A percentile compares a stretch with the other conserved stretches of the same genome.
phyloP scores from a whole-genome alignment of 1,139 yeast genomes.

The Sugiyamaella neomexicana region DNA sequence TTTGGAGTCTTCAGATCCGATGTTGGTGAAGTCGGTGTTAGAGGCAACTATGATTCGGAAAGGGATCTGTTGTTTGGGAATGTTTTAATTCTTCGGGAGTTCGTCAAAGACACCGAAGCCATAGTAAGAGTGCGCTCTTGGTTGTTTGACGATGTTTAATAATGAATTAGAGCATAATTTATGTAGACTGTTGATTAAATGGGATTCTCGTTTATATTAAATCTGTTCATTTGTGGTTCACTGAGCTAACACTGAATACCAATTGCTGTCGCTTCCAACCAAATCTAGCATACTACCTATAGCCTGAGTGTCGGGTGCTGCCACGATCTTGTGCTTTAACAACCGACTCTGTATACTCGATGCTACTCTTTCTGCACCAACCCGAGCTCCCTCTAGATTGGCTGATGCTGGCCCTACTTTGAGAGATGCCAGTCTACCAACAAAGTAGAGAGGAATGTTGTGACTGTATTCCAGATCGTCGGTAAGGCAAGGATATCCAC shows the following conservation, averaged over 20 bases:
- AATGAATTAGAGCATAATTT: not conserved
- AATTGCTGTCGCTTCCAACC: slow-evolving; percentile 3
- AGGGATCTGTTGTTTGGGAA: slow-evolving; percentile 28
- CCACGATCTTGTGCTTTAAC: not conserved
- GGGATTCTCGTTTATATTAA: not conserved
- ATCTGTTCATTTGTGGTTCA: not conserved
- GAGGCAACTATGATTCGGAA: slow-evolving; percentile 16
- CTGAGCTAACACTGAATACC: slow-evolving; percentile 14
- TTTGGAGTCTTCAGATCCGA: not conserved
- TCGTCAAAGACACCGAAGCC: slow-evolving; percentile 33
- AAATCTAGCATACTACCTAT: slow-evolving; percentile 7
- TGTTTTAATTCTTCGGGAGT: slow-evolving; percentile 31
- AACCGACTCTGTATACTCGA: slow-evolving; percentile 16
- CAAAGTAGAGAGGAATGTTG: slow-evolving; percentile 46
- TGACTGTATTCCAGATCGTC: slow-evolving; percentile 49
- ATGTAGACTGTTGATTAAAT: not conserved
- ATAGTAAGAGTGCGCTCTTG: slow-evolving; percentile 33
- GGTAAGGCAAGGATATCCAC: slow-evolving; percentile 49
- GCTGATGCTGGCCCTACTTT: slow-evolving; percentile 53
- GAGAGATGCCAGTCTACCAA: slow-evolving; percentile 50
- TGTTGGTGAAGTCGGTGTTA: too few species aligned
- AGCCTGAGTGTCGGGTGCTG: not conserved
- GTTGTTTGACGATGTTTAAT: slow-evolving; percentile 22
- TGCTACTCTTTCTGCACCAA: slow-evolving; percentile 50
- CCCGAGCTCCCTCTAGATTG: slow-evolving; percentile 51